Evolutionary conservation across 768 basidiomycete species (phyloP), one percentile per base, ranked within the genome.

Genomic region (Suillus subaureus): DNA sequence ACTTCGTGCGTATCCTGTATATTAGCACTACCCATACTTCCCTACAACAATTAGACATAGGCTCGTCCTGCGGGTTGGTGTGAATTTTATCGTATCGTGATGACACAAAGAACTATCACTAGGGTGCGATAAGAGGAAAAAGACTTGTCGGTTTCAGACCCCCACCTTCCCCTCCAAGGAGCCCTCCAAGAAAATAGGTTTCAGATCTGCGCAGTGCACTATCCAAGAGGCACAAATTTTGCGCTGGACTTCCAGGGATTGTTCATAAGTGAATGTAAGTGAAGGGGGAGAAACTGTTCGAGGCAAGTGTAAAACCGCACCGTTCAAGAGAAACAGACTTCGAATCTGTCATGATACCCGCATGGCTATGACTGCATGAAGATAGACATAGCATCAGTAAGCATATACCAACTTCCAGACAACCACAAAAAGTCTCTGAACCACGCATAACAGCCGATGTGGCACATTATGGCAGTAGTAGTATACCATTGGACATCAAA

Each of bases 401-500:
- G n/a, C n/a, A n/a, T n/a, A n/a, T n/a, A n/a, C n/a, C n/a, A n/a
- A n/a, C n/a, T n/a, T n/a, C n/a, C n/a, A n/a, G n/a, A n/a, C n/a
- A 40, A 42, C 42, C 7, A 43, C 7, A 43, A 42, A 42, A 43
- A 43, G 91, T 11, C 96, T 88, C 33, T 93, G 89, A 45, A 99
- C 83, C 39, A 85, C 77, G 16, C 91, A 87, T 89, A 63, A 97
- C 91, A 12, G 92, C 86, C 57, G 96, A 83, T 67, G 73, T 98
- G 97, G 16, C 88, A 87, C 86, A 93, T 92, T 70, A 96, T 88
- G 72, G 87, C 85, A 42, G 89, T 88, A 4, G 89, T 18, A 43
- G 43, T 83, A 74, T 94, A 90, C 94, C 94, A 91, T 64, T n/a
- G 21, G 91, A 91, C 74, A 94, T 79, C 82, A 97, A 90, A 11